phyloP scores from a whole-genome alignment of 208 protist species.

The Tritrichomonas foetus region DNA sequence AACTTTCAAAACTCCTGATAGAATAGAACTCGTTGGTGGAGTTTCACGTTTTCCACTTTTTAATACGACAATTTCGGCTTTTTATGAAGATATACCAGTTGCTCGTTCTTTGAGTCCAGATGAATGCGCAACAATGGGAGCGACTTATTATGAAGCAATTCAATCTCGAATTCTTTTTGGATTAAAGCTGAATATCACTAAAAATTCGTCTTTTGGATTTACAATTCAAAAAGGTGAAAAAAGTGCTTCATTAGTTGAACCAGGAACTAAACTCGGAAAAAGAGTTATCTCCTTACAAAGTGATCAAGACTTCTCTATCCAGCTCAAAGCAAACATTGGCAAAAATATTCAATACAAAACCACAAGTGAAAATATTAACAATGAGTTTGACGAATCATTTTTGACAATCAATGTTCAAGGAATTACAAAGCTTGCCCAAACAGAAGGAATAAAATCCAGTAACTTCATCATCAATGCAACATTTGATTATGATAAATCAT shows the following conservation, averaged over 20 bases:
- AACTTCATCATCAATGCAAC: neutral
- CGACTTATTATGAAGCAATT: neutral
- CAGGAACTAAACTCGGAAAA: neutral
- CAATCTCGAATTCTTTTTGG: neutral
- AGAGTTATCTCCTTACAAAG: neutral
- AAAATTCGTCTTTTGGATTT: neutral
- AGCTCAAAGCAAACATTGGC: neutral
- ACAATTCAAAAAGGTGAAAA: neutral
- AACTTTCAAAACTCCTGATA: neutral
- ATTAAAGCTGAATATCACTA: neutral
- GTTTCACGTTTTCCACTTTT: neutral
- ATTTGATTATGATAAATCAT: neutral
- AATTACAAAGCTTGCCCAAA: neutral
- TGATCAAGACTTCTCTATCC: neutral
- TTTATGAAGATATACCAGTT: neutral
- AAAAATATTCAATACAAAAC: neutral
- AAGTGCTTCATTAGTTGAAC: neutral
- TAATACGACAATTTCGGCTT: neutral
- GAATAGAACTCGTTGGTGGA: slow-evolving; percentile 1
- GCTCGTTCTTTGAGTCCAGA: neutral
- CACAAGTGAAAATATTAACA: neutral
- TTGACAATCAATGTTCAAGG: too few relatives aligned
- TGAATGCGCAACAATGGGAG: neutral
- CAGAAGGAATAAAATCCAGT: neutral
- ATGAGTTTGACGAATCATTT: neutral